Conservation (phyloP, 768 basidiomycete genomes). For the Filobasidium floriforme region DNA sequence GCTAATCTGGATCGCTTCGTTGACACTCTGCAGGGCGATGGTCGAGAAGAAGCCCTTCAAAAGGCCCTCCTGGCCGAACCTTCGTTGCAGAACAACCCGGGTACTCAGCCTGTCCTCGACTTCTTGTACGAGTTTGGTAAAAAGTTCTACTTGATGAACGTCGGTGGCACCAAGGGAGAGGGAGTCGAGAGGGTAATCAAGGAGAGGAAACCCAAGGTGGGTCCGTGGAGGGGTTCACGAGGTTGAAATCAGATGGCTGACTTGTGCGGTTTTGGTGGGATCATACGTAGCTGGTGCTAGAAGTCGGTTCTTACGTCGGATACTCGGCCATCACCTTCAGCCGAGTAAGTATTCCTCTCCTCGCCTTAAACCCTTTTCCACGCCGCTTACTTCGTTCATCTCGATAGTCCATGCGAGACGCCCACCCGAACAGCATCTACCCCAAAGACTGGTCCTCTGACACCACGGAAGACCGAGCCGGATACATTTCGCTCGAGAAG, state of each 20-base stretch:
- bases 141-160: constrained; percentile 43
- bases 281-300: constrained; percentile 32
- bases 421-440: constrained; percentile 30
- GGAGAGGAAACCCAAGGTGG: constrained; percentile 36
- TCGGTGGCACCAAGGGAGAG: constrained; percentile 41
- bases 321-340: constrained; percentile 41
- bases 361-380: neutral
- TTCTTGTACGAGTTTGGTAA: constrained; percentile 42
- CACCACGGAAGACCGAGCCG: constrained; percentile 30
- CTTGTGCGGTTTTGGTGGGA: neutral
- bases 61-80: constrained; percentile 32
- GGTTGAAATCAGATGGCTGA: no score
- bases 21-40: constrained; percentile 30
- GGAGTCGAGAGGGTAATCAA: constrained; percentile 35
- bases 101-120: constrained; percentile 37
- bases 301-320: constrained; percentile 41
- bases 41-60: constrained; percentile 38
- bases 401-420: constrained; percentile 29
- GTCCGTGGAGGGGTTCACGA: neutral
- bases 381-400: neutral
- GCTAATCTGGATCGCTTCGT: neutral
- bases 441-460: constrained; percentile 33
- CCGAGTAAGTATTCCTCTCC: constrained; percentile 25
- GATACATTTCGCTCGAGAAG: constrained; percentile 41
- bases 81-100: constrained; percentile 24